A percentile compares a stretch with the other conserved stretches of the same genome.
Evolutionary conservation across 805 yeast genomes (phyloP).

Genomic region (Myxozyma kluyveri): DNA sequence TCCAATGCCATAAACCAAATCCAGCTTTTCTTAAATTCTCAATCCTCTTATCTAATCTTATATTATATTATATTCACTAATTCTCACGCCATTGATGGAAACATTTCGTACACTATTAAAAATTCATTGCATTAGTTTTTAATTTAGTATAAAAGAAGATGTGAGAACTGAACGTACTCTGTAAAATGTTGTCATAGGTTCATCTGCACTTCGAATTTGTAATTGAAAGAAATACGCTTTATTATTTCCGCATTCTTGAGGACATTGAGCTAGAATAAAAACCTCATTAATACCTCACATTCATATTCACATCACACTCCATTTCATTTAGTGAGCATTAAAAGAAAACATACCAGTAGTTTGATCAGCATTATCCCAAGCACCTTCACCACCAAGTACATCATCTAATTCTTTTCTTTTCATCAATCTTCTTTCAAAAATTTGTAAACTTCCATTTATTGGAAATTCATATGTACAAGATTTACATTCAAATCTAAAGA

Average conservation of each 20-base stretch:
- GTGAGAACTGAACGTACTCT: slow-evolving; percentile 41
- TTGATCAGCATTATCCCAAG: slow-evolving; percentile 99
- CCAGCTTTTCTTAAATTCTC: not conserved
- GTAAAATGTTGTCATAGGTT: slow-evolving; percentile 98
- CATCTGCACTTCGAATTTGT: slow-evolving; percentile 97
- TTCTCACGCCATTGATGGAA: slow-evolving; percentile 97
- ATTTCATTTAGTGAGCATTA: not conserved
- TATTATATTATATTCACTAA: slow-evolving; percentile 36
- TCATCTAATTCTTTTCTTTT: slow-evolving; percentile 92
- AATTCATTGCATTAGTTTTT: no score
- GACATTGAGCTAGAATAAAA: slow-evolving; percentile 66
- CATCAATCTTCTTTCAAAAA: slow-evolving; percentile 79
- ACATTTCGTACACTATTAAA: slow-evolving; percentile 72
- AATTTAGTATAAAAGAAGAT: not conserved
- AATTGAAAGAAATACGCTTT: slow-evolving; percentile 96
- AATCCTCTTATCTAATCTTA: not conserved
- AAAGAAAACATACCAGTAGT: slow-evolving; percentile 46
- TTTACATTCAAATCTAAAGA: slow-evolving; percentile 74
- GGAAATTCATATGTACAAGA: slow-evolving; percentile 96
- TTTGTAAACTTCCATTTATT: slow-evolving; percentile 67
- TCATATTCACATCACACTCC: slow-evolving; percentile 2
- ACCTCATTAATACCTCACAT: not conserved
- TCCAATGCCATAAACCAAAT: not conserved
- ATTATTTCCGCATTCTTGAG: slow-evolving; percentile 82
- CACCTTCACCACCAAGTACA: slow-evolving; percentile 93